Conservation (phyloP, 2,329 filamentous ascomycete genomes). For the Tothia fuscella region DNA sequence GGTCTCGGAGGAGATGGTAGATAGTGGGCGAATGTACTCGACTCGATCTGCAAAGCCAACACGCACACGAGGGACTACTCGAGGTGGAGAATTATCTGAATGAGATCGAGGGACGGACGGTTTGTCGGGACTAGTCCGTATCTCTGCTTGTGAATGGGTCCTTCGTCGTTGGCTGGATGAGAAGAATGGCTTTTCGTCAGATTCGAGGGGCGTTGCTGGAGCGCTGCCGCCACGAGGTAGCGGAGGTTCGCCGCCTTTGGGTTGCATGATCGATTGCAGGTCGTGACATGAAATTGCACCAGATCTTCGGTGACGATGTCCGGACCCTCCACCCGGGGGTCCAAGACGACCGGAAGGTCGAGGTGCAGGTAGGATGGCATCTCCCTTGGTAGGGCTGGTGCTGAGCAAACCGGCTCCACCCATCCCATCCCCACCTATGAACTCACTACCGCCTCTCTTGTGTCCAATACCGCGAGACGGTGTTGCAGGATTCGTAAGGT, state of each 20-base stretch:
- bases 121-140: conserved; percentile 14
- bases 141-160: conserved; percentile 28
- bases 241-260: conserved; percentile 40
- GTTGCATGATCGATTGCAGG: conserved; percentile 55
- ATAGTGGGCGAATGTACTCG: conserved; percentile 74
- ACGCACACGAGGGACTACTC: conserved; percentile 41
- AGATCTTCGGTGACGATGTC: conserved; percentile 72
- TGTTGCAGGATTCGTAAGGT: conserved; percentile 23
- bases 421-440: conserved; percentile 60
- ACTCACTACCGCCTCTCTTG: conserved; percentile 71
- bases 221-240: conserved; percentile 47
- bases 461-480: conserved; percentile 50
- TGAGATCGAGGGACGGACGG: not conserved
- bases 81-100: conserved; percentile 1
- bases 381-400: conserved; percentile 56
- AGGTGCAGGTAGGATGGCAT: conserved; percentile 45
- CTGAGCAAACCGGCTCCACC: conserved; percentile 47
- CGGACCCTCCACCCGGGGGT: conserved; percentile 45
- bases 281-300: conserved; percentile 75
- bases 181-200: conserved; percentile 25
- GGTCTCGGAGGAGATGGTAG: conserved; percentile 73
- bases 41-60: conserved; percentile 78
- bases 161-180: conserved; percentile 23
- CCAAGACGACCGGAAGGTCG: conserved; percentile 36
- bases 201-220: conserved; percentile 46